A percentile compares a stretch with the other conserved stretches of the same genome.
Conservation (phyloP, 306 rosid genomes). For the Sindora glabra region DNA sequence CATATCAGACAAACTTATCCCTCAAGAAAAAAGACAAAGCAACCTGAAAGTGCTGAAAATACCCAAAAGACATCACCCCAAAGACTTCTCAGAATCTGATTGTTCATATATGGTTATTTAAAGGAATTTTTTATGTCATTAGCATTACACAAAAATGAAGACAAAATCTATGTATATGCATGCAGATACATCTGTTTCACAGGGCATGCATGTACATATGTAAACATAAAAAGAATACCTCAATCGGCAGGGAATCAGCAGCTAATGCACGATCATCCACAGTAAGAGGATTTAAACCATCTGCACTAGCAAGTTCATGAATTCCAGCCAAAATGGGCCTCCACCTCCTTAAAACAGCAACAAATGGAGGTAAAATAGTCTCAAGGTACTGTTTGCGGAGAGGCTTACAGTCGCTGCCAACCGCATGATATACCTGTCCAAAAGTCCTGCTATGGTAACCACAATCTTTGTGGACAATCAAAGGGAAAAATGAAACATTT, state of each 20-base stretch:
- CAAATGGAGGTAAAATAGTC: conserved; percentile 82
- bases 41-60: too few species aligned
- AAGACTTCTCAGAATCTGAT: too few species aligned
- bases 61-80: too few species aligned
- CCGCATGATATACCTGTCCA: conserved; percentile 81
- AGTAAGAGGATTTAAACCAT: conserved; percentile 74
- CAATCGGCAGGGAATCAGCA: conserved; percentile 68
- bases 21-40: too few species aligned
- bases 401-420: conserved; percentile 67
- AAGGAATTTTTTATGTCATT: too few species aligned
- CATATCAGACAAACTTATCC: too few species aligned
- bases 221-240: conserved; percentile 49
- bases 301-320: conserved; percentile 91
- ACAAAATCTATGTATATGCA: too few species aligned
- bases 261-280: conserved; percentile 66
- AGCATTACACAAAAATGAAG: too few species aligned
- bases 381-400: conserved; percentile 84
- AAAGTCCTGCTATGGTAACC: conserved; percentile 19
- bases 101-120: too few species aligned
- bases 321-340: conserved; percentile 88
- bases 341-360: conserved; percentile 95
- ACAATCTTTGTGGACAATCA: conserved; percentile 4
- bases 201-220: not conserved
- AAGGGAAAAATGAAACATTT: conserved; percentile 2
- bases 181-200: conserved; percentile 1